Conservation (phyloP, 768 basidiomycete species). For the Coprinopsis strossmayeri region DNA sequence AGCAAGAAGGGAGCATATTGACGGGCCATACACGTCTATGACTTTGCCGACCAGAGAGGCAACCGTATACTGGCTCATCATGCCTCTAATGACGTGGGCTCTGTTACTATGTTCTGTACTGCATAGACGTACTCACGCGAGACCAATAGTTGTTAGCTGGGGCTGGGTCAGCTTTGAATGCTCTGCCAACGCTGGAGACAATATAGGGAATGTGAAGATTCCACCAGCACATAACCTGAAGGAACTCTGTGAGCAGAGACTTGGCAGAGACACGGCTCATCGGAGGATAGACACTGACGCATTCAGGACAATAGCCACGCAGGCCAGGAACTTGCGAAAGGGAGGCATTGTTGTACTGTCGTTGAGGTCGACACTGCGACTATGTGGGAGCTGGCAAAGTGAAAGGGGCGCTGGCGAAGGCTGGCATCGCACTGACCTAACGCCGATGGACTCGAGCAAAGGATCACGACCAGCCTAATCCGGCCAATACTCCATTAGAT, state of each 20-base stretch:
- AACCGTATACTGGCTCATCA: constrained; percentile 78
- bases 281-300: background rate
- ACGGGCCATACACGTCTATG: constrained; percentile 62
- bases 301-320: constrained; percentile 4
- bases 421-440: too few relatives aligned
- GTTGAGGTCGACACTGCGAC: background rate
- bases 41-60: constrained; percentile 63
- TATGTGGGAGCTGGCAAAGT: background rate
- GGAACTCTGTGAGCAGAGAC: background rate
- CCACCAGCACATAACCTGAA: constrained; percentile 71
- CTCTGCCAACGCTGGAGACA: constrained; percentile 55
- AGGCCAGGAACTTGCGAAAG: background rate
- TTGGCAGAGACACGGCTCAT: background rate
- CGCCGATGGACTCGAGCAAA: too few relatives aligned
- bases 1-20: constrained; percentile 58
- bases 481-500: too few relatives aligned
- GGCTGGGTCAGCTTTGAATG: constrained; percentile 64
- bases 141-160: constrained; percentile 70
- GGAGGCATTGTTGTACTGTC: background rate
- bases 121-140: constrained; percentile 48
- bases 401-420: constrained; percentile 1
- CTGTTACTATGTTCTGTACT: background rate
- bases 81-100: constrained; percentile 44
- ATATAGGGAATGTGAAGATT: constrained; percentile 71
- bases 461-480: too few relatives aligned